A percentile compares a stretch with the other conserved stretches of the same genome.
These are phyloP conservation scores for Guillardia theta DNA, from an alignment of 78 protist species.

Conservation along the genomic window DNA sequence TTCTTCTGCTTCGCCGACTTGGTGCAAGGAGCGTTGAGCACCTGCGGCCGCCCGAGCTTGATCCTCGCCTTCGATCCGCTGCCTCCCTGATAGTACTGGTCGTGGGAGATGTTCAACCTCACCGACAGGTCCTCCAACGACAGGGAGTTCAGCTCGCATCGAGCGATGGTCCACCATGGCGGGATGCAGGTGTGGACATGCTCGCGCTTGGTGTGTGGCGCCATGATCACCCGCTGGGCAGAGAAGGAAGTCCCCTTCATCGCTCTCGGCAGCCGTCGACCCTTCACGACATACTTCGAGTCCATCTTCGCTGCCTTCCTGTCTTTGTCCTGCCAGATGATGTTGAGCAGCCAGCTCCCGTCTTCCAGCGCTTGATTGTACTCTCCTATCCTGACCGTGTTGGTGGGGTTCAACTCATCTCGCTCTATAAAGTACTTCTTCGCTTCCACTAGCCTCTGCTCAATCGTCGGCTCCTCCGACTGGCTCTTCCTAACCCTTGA, in stretches of 20 bases:
- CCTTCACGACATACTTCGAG: neutral
- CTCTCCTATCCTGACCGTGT: conserved; percentile 1
- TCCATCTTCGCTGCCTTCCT: neutral
- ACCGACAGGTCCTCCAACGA: neutral
- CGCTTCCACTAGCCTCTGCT: too few relatives aligned
- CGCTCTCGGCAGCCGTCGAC: too few relatives aligned
- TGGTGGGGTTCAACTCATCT: neutral
- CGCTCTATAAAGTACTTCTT: neutral
- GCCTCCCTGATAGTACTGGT: neutral
- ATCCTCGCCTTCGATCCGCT: neutral
- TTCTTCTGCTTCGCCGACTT: neutral
- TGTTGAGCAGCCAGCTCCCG: neutral
- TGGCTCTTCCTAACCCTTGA: too few relatives aligned
- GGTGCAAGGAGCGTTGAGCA: neutral
- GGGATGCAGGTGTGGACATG: neutral
- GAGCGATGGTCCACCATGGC: neutral
- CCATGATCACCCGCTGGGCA: too few relatives aligned
- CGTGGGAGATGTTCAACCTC: neutral
- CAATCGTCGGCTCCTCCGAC: too few relatives aligned
- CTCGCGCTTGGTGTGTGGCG: too few relatives aligned
- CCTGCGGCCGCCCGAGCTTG: neutral
- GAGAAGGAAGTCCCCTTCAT: too few relatives aligned
- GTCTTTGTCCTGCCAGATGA: neutral
- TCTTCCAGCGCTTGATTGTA: neutral
- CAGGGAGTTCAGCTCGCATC: neutral